phyloP scores from a whole-genome alignment of 169 alveolate species.

The Fabrea salina region DNA sequence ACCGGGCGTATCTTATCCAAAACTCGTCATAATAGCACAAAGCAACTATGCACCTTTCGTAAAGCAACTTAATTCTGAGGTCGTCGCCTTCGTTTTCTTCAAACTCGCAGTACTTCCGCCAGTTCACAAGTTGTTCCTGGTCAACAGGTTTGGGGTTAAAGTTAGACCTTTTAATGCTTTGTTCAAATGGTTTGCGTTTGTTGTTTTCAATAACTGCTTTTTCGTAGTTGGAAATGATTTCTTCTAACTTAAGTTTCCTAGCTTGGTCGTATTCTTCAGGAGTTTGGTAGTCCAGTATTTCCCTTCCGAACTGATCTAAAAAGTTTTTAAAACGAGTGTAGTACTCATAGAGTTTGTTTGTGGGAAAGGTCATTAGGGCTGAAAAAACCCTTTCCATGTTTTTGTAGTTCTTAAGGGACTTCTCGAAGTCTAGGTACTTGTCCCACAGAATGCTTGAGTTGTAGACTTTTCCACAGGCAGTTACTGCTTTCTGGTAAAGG shows the following conservation, averaged over 20 bases:
- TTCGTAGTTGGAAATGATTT: slow-evolving; percentile 22
- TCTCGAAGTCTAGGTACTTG: slow-evolving; percentile 21
- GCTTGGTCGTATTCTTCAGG: neutral
- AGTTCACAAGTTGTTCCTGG: slow-evolving; percentile 1
- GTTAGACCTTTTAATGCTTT: slow-evolving; percentile 15
- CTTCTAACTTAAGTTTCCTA: slow-evolving; percentile 6
- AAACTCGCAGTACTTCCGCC: slow-evolving; percentile 28
- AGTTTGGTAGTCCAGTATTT: neutral
- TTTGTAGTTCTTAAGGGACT: neutral
- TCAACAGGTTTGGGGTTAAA: slow-evolving; percentile 28
- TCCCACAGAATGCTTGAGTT: slow-evolving; percentile 4
- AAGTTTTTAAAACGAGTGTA: slow-evolving; percentile 5
- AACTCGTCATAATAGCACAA: slow-evolving; percentile 26
- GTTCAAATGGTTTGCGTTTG: slow-evolving; percentile 24
- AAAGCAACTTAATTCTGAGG: slow-evolving; percentile 2
- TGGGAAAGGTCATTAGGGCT: slow-evolving; percentile 13
- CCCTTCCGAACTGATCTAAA: slow-evolving; percentile 24
- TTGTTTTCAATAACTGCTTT: slow-evolving; percentile 7
- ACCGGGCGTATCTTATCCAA: slow-evolving; percentile 26
- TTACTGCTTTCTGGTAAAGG: slow-evolving; percentile 14
- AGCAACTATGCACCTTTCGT: slow-evolving; percentile 28
- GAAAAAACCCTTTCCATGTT: slow-evolving; percentile 6
- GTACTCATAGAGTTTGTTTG: slow-evolving; percentile 21
- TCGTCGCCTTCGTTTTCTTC: slow-evolving; percentile 28
- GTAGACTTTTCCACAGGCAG: slow-evolving; percentile 6